Evolutionary conservation across 768 basidiomycete species (phyloP), one percentile per base, ranked within the genome.

Genomic region (Ramaria sp.): DNA sequence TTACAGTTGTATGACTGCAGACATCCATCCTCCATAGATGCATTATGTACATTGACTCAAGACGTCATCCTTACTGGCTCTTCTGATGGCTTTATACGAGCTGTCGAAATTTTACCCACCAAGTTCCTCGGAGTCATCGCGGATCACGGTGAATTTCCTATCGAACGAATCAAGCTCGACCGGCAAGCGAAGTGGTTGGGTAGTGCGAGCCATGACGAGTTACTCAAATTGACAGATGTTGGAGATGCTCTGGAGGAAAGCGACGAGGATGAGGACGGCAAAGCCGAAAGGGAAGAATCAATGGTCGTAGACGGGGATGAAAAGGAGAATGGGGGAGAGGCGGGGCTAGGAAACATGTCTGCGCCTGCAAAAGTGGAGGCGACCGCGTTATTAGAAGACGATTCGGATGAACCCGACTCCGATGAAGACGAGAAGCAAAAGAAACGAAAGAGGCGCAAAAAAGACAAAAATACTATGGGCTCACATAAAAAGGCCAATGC

Each of bases 11-110:
- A 37, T 53, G n/a, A 47, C 61, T 57, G 10, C 53, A 93, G 91
- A 2, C 94, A 96, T 68, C 94, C 94, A 4, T 78, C 89, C 61
- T 94, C 91, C 11, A 80, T 96, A 49, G 94, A 96, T 64, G 83
- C 93, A 5, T 75, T 96, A 34, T 91, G 89, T 63, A 69, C 80
- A 46, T 68, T 96, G 17, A 78, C 83, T 15, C 71, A 78, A 7
- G 83, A 81, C 64, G 81, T 85, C 1, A 78, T 96, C 58, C 77
- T 93, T 1, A 92, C 92, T 0, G 92, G 93, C 6, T 95, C 92
- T 0, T 91, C 91, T 6, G 93, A 97, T 67, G 94, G 94, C 0
- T 78, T 91, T 64, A 76, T 97, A 42, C 82, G 93, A 46, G 89
- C 89, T 15, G 85, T 94, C 2, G 81, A 93, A 64, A 74, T 96